phyloP scores from a whole-genome alignment of 2,329 filamentous ascomycete genomes.

The Xylaria sp. region DNA sequence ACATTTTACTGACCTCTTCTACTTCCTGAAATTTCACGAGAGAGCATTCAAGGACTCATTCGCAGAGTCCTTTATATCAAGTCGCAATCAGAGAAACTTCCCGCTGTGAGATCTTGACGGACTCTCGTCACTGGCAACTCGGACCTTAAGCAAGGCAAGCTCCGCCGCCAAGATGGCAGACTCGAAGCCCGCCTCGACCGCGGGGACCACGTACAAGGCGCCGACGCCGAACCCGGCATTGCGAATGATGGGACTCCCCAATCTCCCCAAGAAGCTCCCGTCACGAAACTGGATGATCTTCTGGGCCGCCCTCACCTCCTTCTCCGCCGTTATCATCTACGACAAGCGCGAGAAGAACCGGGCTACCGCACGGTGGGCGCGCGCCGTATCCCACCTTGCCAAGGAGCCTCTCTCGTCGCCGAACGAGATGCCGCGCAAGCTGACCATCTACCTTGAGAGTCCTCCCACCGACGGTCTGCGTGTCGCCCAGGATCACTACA shows the following conservation, averaged over 20 bases:
- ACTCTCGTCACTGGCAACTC: background rate
- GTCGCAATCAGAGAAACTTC: too few species aligned
- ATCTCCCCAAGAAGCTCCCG: conserved; percentile 75
- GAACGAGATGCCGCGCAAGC: conserved; percentile 69
- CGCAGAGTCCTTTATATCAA: background rate
- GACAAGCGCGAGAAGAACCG: conserved; percentile 86
- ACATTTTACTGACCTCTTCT: background rate
- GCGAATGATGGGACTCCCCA: conserved; percentile 78
- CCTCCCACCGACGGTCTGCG: conserved; percentile 83
- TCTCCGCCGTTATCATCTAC: conserved; percentile 79
- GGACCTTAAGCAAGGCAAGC: background rate
- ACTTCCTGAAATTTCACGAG: background rate
- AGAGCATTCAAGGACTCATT: background rate
- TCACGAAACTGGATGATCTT: conserved; percentile 99
- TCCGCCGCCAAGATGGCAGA: background rate
- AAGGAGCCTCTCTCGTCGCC: conserved; percentile 64
- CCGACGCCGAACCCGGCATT: conserved; percentile 63
- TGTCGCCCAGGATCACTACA: conserved; percentile 86
- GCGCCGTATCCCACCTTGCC: conserved; percentile 77
- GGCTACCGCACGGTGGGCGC: conserved; percentile 80
- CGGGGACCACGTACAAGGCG: conserved; percentile 36
- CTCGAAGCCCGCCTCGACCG: background rate
- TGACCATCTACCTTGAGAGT: conserved; percentile 80
- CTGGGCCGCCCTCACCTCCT: conserved; percentile 69
- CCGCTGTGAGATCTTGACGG: too few species aligned